Conservation (phyloP, 2,329 filamentous ascomycete species). For the Aspergillus vadensis region DNA sequence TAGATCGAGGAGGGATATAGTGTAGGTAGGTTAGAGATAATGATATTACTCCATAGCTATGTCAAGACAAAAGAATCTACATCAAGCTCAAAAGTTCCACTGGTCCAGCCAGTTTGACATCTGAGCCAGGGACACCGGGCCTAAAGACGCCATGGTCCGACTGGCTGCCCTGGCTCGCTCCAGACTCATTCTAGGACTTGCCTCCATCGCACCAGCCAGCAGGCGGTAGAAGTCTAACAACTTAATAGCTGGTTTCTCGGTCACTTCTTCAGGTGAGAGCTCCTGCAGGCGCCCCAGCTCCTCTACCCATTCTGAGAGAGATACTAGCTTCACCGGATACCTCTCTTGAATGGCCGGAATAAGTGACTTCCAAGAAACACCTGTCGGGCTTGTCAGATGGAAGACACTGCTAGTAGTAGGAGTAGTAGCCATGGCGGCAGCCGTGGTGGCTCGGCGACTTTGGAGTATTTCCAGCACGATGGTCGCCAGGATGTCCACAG, state of each 20-base stretch:
- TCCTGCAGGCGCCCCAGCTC: background rate
- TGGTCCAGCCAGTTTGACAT: slow-evolving; percentile 44
- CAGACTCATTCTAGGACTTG: slow-evolving; percentile 32
- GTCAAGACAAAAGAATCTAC: too few relatives aligned
- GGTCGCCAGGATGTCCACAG: slow-evolving; percentile 39
- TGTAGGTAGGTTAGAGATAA: too few relatives aligned
- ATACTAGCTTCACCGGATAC: background rate
- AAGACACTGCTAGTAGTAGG: background rate
- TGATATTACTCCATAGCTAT: too few relatives aligned
- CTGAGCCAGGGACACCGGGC: slow-evolving; percentile 47
- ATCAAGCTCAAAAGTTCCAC: background rate
- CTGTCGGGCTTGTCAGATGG: background rate
- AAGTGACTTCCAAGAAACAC: background rate
- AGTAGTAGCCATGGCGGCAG: background rate
- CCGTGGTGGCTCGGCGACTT: background rate
- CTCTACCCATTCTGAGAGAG: background rate
- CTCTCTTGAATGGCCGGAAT: background rate
- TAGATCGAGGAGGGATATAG: too few relatives aligned
- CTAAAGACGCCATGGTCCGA: slow-evolving; percentile 45
- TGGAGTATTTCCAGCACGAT: background rate
- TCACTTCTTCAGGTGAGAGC: background rate
- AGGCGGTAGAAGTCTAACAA: background rate
- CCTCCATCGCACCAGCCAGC: background rate
- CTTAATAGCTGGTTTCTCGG: background rate
- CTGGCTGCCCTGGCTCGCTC: slow-evolving; percentile 44